These are phyloP conservation scores for Chenopodium album DNA, from an alignment of 148 eudicot genomes.

Conservation along the genomic window DNA sequence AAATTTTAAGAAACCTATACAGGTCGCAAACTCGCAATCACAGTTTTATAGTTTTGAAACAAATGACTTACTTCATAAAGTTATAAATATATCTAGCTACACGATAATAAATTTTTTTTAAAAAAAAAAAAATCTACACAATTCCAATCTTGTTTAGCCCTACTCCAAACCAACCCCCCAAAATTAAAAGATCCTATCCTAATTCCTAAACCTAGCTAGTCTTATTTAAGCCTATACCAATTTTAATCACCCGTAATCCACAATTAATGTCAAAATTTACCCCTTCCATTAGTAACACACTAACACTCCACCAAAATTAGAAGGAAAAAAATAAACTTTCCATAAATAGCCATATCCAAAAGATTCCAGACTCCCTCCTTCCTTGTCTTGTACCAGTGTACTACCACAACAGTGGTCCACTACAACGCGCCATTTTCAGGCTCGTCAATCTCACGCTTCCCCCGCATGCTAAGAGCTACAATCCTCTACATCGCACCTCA, in stretches of 20 bases:
- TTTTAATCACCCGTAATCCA: neutral
- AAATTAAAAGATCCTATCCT: too few species aligned
- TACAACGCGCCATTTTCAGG: neutral
- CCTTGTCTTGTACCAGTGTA: constrained; percentile 18
- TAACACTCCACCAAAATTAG: neutral
- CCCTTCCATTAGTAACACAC: neutral
- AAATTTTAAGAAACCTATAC: too few species aligned
- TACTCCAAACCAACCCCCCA: too few species aligned
- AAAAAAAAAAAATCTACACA: too few species aligned
- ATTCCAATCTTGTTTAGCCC: too few species aligned
- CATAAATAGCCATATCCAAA: neutral
- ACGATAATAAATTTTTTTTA: too few species aligned
- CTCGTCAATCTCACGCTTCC: neutral
- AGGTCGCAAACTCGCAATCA: too few species aligned
- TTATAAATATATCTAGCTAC: too few species aligned
- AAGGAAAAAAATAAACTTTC: neutral
- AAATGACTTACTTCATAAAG: too few species aligned
- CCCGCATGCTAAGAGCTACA: neutral
- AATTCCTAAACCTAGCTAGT: too few species aligned
- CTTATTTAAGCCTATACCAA: too few species aligned
- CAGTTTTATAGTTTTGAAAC: too few species aligned
- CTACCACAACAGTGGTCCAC: neutral
- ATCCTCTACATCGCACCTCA: neutral
- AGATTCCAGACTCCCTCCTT: neutral
- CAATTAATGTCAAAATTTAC: neutral